Conservation (phyloP, 2,329 filamentous ascomycete genomes). For the Colletotrichum sp. region DNA sequence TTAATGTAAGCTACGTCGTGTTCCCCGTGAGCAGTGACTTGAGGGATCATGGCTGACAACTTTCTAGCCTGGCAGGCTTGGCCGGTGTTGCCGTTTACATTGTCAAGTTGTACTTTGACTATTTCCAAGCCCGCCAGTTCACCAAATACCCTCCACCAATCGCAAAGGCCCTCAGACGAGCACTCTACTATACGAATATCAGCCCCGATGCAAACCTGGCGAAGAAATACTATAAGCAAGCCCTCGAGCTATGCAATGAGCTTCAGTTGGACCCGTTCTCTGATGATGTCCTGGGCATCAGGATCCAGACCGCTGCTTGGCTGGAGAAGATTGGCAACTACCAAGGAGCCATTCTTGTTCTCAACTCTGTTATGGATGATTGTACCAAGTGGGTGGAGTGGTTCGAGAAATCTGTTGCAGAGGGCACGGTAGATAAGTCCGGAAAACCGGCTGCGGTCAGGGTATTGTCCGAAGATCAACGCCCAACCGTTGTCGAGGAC, state of each 20-base stretch:
- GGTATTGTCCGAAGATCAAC: not conserved
- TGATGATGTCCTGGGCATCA: slow-evolving; percentile 89
- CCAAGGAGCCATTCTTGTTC: slow-evolving; percentile 73
- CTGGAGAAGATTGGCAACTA: slow-evolving; percentile 79
- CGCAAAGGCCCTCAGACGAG: slow-evolving; percentile 79
- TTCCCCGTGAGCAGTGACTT: not conserved
- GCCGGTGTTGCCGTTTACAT: slow-evolving; percentile 41
- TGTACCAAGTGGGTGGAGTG: slow-evolving; percentile 65
- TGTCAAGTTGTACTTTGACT: slow-evolving; percentile 54
- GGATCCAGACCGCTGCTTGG: slow-evolving; percentile 80
- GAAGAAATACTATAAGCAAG: slow-evolving; percentile 82
- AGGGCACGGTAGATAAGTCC: slow-evolving; percentile 49
- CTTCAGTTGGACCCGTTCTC: slow-evolving; percentile 85
- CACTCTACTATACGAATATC: slow-evolving; percentile 85
- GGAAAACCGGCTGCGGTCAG: slow-evolving; percentile 34
- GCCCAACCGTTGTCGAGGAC: slow-evolving; percentile 20
- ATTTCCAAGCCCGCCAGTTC: slow-evolving; percentile 61
- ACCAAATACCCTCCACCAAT: slow-evolving; percentile 71
- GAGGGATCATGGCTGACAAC: slow-evolving; percentile 24
- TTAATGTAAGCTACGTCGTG: slow-evolving; percentile 38
- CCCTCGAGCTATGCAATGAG: slow-evolving; percentile 75
- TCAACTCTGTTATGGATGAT: slow-evolving; percentile 78
- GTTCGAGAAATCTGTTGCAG: slow-evolving; percentile 55
- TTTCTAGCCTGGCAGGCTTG: slow-evolving; percentile 37
- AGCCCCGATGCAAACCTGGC: slow-evolving; percentile 77